Evolutionary conservation across 148 eudicot genomes (phyloP), one percentile per base, ranked within the genome.

Genomic region (Camellia lanceoleosa): DNA sequence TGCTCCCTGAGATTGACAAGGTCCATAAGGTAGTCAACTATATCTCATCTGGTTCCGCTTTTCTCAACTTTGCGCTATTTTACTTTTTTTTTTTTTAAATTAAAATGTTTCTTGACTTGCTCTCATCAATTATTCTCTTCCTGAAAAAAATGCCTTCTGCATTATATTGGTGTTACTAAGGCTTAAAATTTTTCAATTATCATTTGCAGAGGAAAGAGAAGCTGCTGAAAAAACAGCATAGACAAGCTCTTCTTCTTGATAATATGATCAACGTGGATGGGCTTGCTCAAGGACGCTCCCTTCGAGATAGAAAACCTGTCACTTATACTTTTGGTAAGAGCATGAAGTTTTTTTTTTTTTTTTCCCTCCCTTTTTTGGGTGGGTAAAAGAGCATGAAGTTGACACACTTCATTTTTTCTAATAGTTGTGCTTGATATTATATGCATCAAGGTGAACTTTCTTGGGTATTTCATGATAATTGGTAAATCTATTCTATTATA

Each of bases 1-100:
- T 90, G 95, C 90, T 97, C 82, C 90, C 98, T 69, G 98, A 97
- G 86, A 89, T 97, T 78, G 99, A 97, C 89, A 94, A 85, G 86
- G 86, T 92, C 83, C 94, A 92, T 78, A 97, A 92, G 99, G 99
- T 96, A 87, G 51, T 59, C 12, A 18, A 43, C 30, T 42, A 52
- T 80, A 59, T 75, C 51, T 64, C 6, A 67, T 44, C 52, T 67
- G 56, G 80, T 68, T 38, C 47, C 64, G 18, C 12, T 49, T 54
- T 74, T 80, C 41, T 78, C 15, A 5, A 54, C 52, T n/a, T 12
- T 13, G 41, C 3, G 1, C 16, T 41, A 3, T 12, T 11, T 66
- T 66, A 30, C 38, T 30, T 1, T 1, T 30, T 30, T 30, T 30
- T 30, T 30, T 30, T 30, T 30, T 30, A 30, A 30, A 30, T 54